Evolutionary conservation across 345 rosid genomes (phyloP).

Genomic region (Salix arbutifolia): DNA sequence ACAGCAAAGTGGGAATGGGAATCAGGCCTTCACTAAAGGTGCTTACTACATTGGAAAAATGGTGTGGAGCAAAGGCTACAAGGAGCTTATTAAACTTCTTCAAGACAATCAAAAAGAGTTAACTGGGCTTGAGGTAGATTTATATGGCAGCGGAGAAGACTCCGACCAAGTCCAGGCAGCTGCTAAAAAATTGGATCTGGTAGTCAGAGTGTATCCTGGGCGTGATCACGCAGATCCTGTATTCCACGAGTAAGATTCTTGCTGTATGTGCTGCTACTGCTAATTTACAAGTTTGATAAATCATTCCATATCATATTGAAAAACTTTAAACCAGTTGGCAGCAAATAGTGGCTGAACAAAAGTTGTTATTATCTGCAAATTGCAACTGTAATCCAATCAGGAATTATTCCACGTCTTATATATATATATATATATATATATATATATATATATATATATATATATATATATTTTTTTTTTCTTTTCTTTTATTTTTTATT

Average conservation of each 20-base stretch:
- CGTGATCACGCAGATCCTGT: conserved; percentile 82
- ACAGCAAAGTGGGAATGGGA: conserved; percentile 43
- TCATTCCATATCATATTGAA: too few relatives aligned
- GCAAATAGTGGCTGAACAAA: background rate
- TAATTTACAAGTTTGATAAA: too few relatives aligned
- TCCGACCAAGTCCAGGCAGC: conserved; percentile 65
- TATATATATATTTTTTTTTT: too few relatives aligned
- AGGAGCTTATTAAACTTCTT: conserved; percentile 75
- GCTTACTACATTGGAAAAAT: conserved; percentile 93
- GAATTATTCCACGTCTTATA: too few relatives aligned
- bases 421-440: too few relatives aligned
- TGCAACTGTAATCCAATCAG: background rate
- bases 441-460: too few relatives aligned
- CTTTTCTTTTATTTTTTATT: too few relatives aligned
- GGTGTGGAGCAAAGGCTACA: conserved; percentile 97
- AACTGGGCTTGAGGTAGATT: conserved; percentile 63
- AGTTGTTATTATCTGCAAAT: background rate
- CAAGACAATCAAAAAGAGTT: conserved; percentile 65
- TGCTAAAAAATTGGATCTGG: conserved; percentile 50
- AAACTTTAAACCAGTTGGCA: too few relatives aligned
- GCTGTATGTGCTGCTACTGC: background rate
- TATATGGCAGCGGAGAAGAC: conserved; percentile 88
- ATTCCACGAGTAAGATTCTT: conserved; percentile 76
- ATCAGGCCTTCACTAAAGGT: conserved; percentile 61
- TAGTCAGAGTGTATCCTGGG: conserved; percentile 66